phyloP scores from a whole-genome alignment of 306 rosid genomes.

The Ochetophila trinervis region DNA sequence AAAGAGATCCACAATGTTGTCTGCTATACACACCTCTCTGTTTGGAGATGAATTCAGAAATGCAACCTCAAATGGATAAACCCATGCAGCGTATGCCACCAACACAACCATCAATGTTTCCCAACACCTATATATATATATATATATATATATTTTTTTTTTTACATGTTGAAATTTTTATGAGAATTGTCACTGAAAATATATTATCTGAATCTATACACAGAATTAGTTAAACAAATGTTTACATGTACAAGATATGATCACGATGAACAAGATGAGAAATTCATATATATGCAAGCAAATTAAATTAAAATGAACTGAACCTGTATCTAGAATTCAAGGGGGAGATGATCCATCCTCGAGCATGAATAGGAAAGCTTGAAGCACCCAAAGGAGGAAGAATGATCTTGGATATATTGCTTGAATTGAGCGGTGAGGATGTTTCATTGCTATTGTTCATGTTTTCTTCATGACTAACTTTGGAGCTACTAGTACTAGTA shows the following conservation, averaged over 20 bases:
- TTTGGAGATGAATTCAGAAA: slow-evolving; percentile 40
- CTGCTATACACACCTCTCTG: slow-evolving; percentile 40
- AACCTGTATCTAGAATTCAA: slow-evolving; percentile 88
- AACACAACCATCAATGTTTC: slow-evolving; percentile 70
- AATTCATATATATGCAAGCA: neutral
- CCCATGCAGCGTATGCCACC: slow-evolving; percentile 84
- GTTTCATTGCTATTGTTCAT: slow-evolving; percentile 1
- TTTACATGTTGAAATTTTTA: too few relatives aligned
- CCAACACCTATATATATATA: slow-evolving; percentile 54
- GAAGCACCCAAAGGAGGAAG: slow-evolving; percentile 93
- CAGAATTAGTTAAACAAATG: too few relatives aligned
- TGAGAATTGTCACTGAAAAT: too few relatives aligned
- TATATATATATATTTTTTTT: neutral
- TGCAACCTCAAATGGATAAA: slow-evolving; percentile 78
- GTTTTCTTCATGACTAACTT: slow-evolving; percentile 15
- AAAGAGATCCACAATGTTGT: slow-evolving; percentile 62
- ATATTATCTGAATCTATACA: too few relatives aligned
- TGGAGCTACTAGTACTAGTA: neutral
- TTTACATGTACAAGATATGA: too few relatives aligned
- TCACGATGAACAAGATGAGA: too few relatives aligned
- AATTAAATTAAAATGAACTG: too few relatives aligned
- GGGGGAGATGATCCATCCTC: slow-evolving; percentile 73
- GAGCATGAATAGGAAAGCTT: slow-evolving; percentile 33
- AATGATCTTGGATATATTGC: slow-evolving; percentile 71
- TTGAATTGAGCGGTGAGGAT: slow-evolving; percentile 39